phyloP scores from a whole-genome alignment of 805 yeast genomes.

The Pachysolen tannophilus region DNA sequence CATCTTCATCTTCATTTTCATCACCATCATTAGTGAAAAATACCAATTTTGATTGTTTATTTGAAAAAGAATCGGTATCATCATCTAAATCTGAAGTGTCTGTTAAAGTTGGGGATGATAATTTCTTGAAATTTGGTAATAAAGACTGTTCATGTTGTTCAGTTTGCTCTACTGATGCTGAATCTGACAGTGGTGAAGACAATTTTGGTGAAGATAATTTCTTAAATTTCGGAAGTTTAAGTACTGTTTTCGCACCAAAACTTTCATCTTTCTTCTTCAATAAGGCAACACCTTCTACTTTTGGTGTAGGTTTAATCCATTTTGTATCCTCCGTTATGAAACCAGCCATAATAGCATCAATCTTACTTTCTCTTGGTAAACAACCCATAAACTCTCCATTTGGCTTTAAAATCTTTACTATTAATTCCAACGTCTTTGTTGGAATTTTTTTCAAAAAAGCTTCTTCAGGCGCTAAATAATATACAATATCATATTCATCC shows the following conservation, averaged over 20 bases:
- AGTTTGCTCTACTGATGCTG: too few species aligned
- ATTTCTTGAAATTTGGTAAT: constrained; percentile 25
- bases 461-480: constrained; percentile 50
- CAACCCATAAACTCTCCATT: constrained; percentile 47
- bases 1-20: constrained; percentile 38
- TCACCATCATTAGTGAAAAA: constrained; percentile 41
- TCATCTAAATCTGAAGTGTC: constrained; percentile 36
- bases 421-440: constrained; percentile 28
- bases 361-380: constrained; percentile 38
- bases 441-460: constrained; percentile 37
- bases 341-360: constrained; percentile 63
- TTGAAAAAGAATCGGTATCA: constrained; percentile 33
- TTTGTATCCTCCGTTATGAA: constrained; percentile 37
- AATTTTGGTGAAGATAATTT: constrained; percentile 12
- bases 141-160: too few species aligned
- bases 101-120: constrained; percentile 30
- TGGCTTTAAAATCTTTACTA: constrained; percentile 30
- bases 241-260: not conserved
- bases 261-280: constrained; percentile 9
- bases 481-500: constrained; percentile 32
- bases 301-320: constrained; percentile 50
- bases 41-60: constrained; percentile 39
- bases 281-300: constrained; percentile 16
- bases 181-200: constrained; percentile 16
- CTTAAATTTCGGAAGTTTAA: constrained; percentile 13